These are phyloP conservation scores for Pyronema domesticum DNA, from an alignment of 495 filamentous ascomycete species.

Conservation along the genomic window DNA sequence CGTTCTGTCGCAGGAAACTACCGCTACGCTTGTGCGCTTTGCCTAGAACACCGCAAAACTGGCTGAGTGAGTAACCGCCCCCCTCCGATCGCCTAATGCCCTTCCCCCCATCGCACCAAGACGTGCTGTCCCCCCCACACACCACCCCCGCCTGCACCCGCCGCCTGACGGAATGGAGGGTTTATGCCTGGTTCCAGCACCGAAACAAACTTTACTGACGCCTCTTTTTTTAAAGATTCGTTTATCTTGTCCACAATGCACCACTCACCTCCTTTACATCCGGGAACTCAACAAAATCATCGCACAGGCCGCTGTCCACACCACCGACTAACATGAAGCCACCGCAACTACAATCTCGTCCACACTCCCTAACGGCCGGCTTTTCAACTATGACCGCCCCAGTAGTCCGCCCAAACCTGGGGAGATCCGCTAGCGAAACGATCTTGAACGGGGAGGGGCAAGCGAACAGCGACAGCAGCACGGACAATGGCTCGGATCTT, in stretches of 20 bases:
- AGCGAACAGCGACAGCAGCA: background rate
- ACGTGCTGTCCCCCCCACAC: no score
- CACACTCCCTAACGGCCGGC: slow-evolving; percentile 13
- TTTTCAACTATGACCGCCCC: slow-evolving; percentile 18
- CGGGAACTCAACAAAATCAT: slow-evolving; percentile 8
- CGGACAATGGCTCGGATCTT: slow-evolving; percentile 38
- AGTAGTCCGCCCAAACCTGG: slow-evolving; percentile 12
- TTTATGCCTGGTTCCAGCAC: background rate
- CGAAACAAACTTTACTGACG: background rate
- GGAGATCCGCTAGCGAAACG: slow-evolving; percentile 14
- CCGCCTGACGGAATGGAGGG: background rate
- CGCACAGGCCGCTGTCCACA: slow-evolving; percentile 12
- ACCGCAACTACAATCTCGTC: slow-evolving; percentile 11
- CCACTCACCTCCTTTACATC: slow-evolving; percentile 4
- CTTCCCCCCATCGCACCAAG: background rate
- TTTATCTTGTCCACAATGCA: slow-evolving; percentile 21
- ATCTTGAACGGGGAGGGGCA: slow-evolving; percentile 1
- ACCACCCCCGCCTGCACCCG: no score
- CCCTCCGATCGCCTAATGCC: slow-evolving; percentile 2
- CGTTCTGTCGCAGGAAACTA: background rate
- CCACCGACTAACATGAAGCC: slow-evolving; percentile 12
- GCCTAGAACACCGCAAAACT: slow-evolving; percentile 5
- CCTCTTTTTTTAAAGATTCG: slow-evolving; percentile 10
- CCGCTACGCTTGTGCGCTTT: background rate
- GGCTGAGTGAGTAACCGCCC: slow-evolving; percentile 7